Conservation (phyloP, 73 alveolate species). For the Uronychia binucleata region DNA sequence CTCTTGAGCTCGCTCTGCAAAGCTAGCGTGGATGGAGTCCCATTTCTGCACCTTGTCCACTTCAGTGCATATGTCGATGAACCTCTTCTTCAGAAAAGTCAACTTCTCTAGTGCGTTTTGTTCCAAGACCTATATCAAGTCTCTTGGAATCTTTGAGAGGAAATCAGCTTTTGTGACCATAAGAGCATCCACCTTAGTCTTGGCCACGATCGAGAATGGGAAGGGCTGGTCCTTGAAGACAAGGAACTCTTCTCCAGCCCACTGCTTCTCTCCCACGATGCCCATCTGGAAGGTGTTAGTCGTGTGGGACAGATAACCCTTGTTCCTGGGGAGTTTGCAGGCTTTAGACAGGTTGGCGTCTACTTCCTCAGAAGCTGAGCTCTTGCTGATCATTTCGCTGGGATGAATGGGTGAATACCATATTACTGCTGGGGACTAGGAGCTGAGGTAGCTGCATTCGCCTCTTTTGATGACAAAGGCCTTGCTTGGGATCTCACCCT, state of each 20-base stretch:
- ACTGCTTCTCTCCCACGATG: constrained; percentile 39
- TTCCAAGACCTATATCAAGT: constrained; percentile 18
- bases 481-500: constrained; percentile 39
- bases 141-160: constrained; percentile 31
- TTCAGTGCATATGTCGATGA: constrained; percentile 51
- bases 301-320: constrained; percentile 55
- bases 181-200: constrained; percentile 42
- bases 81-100: constrained; percentile 43
- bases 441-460: constrained; percentile 20
- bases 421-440: constrained; percentile 35
- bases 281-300: constrained; percentile 60
- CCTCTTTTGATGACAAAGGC: constrained; percentile 55
- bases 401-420: constrained; percentile 1
- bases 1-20: constrained; percentile 39
- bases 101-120: constrained; percentile 40
- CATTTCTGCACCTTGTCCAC: constrained; percentile 40
- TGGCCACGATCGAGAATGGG: constrained; percentile 43
- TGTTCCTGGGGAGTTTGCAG: constrained; percentile 11
- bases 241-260: constrained; percentile 68
- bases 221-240: constrained; percentile 47
- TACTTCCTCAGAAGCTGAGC: background rate
- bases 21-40: constrained; percentile 44
- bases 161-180: constrained; percentile 36
- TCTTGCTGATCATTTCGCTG: background rate
- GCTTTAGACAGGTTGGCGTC: background rate